These are phyloP conservation scores for Achaetomium macrosporum DNA, from an alignment of 2,329 filamentous ascomycete species.

Conservation along the genomic window DNA sequence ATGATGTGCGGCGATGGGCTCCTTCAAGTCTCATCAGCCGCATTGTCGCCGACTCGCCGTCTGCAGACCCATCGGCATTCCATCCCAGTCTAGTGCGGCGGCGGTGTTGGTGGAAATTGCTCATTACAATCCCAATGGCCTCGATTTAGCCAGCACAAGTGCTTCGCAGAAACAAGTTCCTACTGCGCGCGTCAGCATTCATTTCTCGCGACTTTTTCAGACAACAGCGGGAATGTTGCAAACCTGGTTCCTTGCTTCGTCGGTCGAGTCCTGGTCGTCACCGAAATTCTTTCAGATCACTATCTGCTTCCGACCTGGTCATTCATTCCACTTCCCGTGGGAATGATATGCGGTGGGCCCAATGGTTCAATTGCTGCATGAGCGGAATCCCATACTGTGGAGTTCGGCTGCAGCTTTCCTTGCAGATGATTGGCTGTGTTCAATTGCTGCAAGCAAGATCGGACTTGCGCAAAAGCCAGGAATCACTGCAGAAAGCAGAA, in stretches of 20 bases:
- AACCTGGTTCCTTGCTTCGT: no score
- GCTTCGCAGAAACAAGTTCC: background rate
- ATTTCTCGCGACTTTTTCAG: background rate
- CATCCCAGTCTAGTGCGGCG: constrained; percentile 7
- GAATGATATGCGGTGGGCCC: no score
- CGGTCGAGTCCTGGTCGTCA: no score
- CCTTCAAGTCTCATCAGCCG: constrained; percentile 1
- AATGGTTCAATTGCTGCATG: no score
- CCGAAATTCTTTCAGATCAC: no score
- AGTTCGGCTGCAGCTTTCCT: background rate
- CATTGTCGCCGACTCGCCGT: no score
- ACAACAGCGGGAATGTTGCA: background rate
- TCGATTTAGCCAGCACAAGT: background rate
- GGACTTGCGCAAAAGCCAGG: background rate
- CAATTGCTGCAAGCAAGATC: background rate
- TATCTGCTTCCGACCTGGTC: no score
- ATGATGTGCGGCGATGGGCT: background rate
- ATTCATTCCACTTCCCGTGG: no score
- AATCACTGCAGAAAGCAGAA: background rate
- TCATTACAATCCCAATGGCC: background rate
- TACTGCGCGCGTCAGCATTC: background rate
- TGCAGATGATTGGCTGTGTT: background rate
- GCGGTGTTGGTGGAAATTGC: constrained; percentile 10
- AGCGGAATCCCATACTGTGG: no score
- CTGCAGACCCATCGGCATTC: constrained; percentile 2